phyloP scores from a whole-genome alignment of 2,329 filamentous ascomycete species.

The Penicillium sp. region DNA sequence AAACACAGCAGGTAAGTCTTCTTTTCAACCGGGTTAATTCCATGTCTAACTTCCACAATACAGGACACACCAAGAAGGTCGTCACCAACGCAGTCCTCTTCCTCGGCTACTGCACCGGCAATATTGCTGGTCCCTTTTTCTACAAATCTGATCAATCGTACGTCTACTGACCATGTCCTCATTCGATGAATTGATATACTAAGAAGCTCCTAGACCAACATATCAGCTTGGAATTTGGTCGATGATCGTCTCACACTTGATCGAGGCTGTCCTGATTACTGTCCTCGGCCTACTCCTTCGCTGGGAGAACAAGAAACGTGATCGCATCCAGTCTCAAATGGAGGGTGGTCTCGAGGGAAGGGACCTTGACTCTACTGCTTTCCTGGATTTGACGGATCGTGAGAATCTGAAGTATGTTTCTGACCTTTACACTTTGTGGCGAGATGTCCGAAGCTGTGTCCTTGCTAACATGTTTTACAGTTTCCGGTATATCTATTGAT shows the following conservation, averaged over 20 bases:
- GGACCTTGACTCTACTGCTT: constrained; percentile 50
- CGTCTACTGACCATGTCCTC: not conserved
- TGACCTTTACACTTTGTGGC: not conserved
- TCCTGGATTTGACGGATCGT: constrained; percentile 52
- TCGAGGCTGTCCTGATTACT: constrained; percentile 48
- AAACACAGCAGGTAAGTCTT: constrained; percentile 40
- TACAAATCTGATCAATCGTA: constrained; percentile 52
- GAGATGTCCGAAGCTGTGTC: not conserved
- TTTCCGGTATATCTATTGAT: constrained; percentile 19
- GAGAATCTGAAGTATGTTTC: constrained; percentile 47
- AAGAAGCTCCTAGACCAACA: constrained; percentile 33
- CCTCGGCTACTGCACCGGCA: constrained; percentile 57
- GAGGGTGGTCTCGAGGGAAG: constrained; percentile 46
- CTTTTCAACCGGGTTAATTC: too few species aligned
- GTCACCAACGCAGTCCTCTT: constrained; percentile 60
- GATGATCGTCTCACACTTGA: constrained; percentile 53
- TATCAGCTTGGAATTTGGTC: constrained; percentile 54
- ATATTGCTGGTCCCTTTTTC: constrained; percentile 61
- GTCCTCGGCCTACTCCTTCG: constrained; percentile 47
- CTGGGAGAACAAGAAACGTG: constrained; percentile 49
- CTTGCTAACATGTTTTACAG: constrained; percentile 3
- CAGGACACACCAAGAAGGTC: constrained; percentile 60
- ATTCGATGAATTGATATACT: not conserved
- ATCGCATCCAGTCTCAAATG: constrained; percentile 46
- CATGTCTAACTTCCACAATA: too few species aligned